A percentile compares a stretch with the other conserved stretches of the same genome.
These are phyloP conservation scores for Oldenlandia corymbosa DNA, from an alignment of 257 asterid species.

Conservation along the genomic window DNA sequence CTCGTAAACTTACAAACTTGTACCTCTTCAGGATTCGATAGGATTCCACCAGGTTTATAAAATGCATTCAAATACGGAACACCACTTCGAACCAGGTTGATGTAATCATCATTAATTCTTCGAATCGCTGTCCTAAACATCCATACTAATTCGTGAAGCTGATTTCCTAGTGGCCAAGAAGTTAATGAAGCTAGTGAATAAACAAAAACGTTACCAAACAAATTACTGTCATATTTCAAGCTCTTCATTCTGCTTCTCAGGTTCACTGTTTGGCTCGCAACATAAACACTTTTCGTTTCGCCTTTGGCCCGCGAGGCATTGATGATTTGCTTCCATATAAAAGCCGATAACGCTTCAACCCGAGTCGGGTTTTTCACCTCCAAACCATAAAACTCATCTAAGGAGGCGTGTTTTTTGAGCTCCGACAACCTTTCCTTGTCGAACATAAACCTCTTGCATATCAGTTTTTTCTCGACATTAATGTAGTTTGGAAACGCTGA, in stretches of 20 bases:
- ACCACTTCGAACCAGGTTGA: not conserved
- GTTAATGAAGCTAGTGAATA: conserved; percentile 1
- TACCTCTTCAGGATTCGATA: not conserved
- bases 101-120: conserved; percentile 10
- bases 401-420: conserved; percentile 9
- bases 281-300: not conserved
- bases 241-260: conserved; percentile 21
- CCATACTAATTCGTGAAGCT: conserved; percentile 9
- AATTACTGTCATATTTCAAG: not conserved
- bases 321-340: conserved; percentile 28
- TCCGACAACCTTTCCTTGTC: conserved; percentile 21
- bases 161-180: not conserved
- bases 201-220: conserved; percentile 17
- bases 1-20: conserved; percentile 12
- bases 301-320: not conserved
- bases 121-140: conserved; percentile 18
- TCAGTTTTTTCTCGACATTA: not conserved
- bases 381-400: not conserved
- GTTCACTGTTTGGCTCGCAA: conserved; percentile 23
- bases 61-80: not conserved
- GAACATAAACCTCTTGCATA: conserved; percentile 26
- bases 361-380: conserved; percentile 24
- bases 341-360: conserved; percentile 34
- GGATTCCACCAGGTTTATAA: not conserved
- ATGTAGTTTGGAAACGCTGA: not conserved